Conservation (phyloP, 495 filamentous ascomycete species). For the Glonium stellatum region DNA sequence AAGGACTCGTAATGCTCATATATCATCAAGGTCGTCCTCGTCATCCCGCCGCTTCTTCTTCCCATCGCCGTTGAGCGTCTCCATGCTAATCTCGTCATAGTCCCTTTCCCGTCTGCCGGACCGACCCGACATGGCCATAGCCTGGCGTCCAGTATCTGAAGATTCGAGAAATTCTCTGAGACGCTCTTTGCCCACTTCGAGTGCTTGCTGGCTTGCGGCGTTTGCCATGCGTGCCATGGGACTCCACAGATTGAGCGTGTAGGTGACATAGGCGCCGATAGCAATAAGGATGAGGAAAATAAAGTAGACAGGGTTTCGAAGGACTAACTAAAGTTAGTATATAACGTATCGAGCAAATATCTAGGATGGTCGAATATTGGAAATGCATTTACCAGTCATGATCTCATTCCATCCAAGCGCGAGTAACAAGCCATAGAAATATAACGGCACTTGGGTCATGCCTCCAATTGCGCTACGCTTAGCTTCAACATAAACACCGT, state of each 20-base stretch:
- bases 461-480: slow-evolving; percentile 94
- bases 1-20: slow-evolving; percentile 26
- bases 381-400: slow-evolving; percentile 59
- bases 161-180: slow-evolving; percentile 80
- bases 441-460: slow-evolving; percentile 87
- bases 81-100: slow-evolving; percentile 48
- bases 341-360: not conserved
- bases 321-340: slow-evolving; percentile 54
- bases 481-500: slow-evolving; percentile 94
- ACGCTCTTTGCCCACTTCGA: slow-evolving; percentile 83
- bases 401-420: slow-evolving; percentile 98
- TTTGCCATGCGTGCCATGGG: slow-evolving; percentile 92
- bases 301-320: slow-evolving; percentile 90
- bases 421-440: slow-evolving; percentile 84
- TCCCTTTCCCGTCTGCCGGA: slow-evolving; percentile 21
- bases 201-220: slow-evolving; percentile 75
- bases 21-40: slow-evolving; percentile 44
- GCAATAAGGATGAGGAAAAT: slow-evolving; percentile 71
- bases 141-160: slow-evolving; percentile 70
- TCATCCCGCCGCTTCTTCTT: slow-evolving; percentile 42
- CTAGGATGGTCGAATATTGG: not conserved
- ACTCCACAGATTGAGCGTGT: slow-evolving; percentile 88
- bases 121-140: slow-evolving; percentile 55
- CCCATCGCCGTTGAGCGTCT: slow-evolving; percentile 54
- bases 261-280: slow-evolving; percentile 76